Evolutionary conservation across 1,284 basidiomycete species (phyloP).

Genomic region (Tylopilus orsonianus): DNA sequence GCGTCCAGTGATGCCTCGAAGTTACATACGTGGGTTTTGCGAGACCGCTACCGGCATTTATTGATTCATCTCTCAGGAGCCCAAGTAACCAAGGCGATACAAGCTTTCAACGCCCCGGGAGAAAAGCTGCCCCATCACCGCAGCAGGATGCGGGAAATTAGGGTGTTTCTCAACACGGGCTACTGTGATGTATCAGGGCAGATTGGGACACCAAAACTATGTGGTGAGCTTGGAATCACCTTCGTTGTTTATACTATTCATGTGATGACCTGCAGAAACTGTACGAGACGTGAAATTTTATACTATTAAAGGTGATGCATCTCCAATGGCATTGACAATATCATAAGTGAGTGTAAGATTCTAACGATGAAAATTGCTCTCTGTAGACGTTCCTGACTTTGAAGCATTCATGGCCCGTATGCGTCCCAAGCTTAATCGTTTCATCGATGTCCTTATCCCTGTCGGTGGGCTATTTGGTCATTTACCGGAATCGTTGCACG

Average conservation of each 20-base stretch:
- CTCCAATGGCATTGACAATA: background rate
- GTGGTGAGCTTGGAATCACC: too few species aligned
- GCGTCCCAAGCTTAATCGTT: constrained; percentile 54
- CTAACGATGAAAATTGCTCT: too few species aligned
- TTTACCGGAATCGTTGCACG: constrained; percentile 67
- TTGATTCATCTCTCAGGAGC: background rate
- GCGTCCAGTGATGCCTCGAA: constrained; percentile 2
- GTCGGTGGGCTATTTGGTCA: constrained; percentile 63
- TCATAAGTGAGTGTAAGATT: too few species aligned
- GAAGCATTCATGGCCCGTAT: constrained; percentile 47
- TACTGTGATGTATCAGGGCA: too few species aligned
- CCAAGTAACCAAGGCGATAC: background rate
- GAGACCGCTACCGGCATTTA: too few species aligned
- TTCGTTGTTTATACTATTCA: too few species aligned
- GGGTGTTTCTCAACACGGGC: too few species aligned
- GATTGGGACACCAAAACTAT: too few species aligned
- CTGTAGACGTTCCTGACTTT: constrained; percentile 54
- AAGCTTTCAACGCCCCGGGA: too few species aligned
- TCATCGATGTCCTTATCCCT: constrained; percentile 58
- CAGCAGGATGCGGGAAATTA: too few species aligned
- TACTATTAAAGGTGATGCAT: background rate
- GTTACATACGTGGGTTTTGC: constrained; percentile 5
- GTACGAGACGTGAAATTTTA: background rate
- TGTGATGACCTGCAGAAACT: too few species aligned
- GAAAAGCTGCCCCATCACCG: too few species aligned